Conservation (phyloP, 2,329 filamentous ascomycete genomes). For the Nothophoma quercina region DNA sequence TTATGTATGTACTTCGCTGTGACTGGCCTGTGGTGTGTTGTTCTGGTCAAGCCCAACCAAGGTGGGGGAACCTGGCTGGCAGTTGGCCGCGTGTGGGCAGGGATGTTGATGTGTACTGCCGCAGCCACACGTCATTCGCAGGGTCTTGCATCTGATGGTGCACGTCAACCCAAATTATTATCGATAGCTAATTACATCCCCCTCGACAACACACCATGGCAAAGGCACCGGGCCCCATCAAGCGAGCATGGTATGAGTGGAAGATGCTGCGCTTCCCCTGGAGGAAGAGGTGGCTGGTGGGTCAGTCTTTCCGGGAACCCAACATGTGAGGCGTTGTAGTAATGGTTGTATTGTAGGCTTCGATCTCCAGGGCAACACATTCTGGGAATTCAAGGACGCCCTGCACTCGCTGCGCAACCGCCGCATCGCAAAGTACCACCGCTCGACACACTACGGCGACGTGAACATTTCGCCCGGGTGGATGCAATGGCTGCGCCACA, state of each 20-base stretch:
- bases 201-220: constrained; percentile 43
- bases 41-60: constrained; percentile 2
- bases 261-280: constrained; percentile 68
- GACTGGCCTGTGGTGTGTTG: constrained; percentile 17
- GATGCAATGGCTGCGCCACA: constrained; percentile 73
- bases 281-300: constrained; percentile 66
- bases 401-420: constrained; percentile 62
- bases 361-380: constrained; percentile 70
- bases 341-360: constrained; percentile 58
- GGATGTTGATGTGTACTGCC: not conserved
- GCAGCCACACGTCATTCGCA: constrained; percentile 12
- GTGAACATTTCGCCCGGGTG: constrained; percentile 70
- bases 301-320: no score
- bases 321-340: no score
- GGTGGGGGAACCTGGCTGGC: constrained; percentile 20
- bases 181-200: constrained; percentile 8
- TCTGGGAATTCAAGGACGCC: constrained; percentile 70
- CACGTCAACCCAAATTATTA: constrained; percentile 3
- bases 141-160: constrained; percentile 5
- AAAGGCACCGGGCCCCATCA: constrained; percentile 47
- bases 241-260: constrained; percentile 67
- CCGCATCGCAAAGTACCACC: constrained; percentile 65
- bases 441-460: constrained; percentile 63
- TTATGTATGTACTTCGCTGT: constrained; percentile 23
- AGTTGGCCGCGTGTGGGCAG: constrained; percentile 21